phyloP scores from a whole-genome alignment of 208 protist genomes.

The Wallacemonas sp. region DNA sequence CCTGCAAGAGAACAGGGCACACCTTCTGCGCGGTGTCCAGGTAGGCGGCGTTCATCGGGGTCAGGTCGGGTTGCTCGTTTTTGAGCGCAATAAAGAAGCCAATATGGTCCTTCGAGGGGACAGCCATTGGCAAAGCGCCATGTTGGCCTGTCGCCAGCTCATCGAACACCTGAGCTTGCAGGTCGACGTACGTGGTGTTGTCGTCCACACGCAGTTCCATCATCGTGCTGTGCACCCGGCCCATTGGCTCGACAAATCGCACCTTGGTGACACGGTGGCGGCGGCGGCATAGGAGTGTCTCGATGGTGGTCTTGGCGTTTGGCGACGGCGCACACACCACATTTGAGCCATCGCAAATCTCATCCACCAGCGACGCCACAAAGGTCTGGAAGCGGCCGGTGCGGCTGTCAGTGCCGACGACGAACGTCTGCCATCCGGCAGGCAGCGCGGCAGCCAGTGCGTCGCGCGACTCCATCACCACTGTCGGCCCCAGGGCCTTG shows the following conservation, averaged over 20 bases:
- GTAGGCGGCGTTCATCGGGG: background rate
- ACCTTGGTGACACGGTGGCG: conserved; percentile 27
- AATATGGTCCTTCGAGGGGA: conserved; percentile 30
- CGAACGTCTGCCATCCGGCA: conserved; percentile 1
- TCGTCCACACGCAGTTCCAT: conserved; percentile 29
- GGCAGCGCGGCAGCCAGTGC: conserved; percentile 14
- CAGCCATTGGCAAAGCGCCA: background rate
- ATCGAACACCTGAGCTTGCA: conserved; percentile 33
- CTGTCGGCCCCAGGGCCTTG: background rate
- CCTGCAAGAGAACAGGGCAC: background rate
- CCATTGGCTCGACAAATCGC: conserved; percentile 33
- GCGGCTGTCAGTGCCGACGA: conserved; percentile 9
- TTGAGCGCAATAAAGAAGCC: conserved; percentile 30
- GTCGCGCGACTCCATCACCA: conserved; percentile 10
- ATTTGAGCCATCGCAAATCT: conserved; percentile 30
- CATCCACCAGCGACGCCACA: conserved; percentile 1
- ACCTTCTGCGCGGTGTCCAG: background rate
- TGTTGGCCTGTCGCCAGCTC: background rate
- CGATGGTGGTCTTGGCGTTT: conserved; percentile 13
- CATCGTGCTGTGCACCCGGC: conserved; percentile 13
- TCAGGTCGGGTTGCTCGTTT: conserved; percentile 14
- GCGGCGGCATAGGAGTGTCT: conserved; percentile 19
- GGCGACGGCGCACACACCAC: conserved; percentile 15
- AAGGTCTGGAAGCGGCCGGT: background rate
- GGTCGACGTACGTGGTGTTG: conserved; percentile 19